Evolutionary conservation across 2,329 filamentous ascomycete species (phyloP).

Genomic region (Blastomyces percursus): DNA sequence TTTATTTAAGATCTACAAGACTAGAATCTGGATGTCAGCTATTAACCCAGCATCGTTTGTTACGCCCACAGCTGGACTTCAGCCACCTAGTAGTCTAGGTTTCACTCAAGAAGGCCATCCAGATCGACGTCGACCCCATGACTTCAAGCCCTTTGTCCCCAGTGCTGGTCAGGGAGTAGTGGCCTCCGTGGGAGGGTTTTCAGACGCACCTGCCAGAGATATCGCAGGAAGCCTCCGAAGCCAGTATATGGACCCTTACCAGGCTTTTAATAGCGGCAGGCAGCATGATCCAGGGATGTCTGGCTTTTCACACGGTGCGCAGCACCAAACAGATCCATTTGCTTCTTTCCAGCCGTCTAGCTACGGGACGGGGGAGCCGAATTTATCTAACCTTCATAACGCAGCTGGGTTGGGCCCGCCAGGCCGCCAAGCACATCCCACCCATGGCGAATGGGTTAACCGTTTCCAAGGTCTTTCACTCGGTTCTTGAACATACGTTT

Average conservation of each 20-base stretch:
- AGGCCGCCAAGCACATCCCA: conserved; percentile 25
- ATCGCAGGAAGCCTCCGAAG: conserved; percentile 22
- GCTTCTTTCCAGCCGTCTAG: conserved; percentile 21
- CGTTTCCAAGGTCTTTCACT: conserved; percentile 63
- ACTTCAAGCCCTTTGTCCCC: conserved; percentile 21
- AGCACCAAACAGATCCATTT: conserved; percentile 28
- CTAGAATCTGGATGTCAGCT: conserved; percentile 98
- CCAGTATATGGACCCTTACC: conserved; percentile 29
- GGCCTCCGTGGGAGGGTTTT: conserved; percentile 11
- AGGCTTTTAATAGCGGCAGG: conserved; percentile 23
- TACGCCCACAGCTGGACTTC: conserved; percentile 60
- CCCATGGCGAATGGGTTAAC: conserved; percentile 48
- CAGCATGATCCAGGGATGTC: conserved; percentile 23
- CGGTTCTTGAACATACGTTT: conserved; percentile 38
- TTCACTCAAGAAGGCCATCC: conserved; percentile 32
- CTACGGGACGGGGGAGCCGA: conserved; percentile 32
- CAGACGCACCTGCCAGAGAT: conserved; percentile 18
- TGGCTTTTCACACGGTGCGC: conserved; percentile 19
- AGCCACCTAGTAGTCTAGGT: conserved; percentile 57
- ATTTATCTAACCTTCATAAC: conserved; percentile 23
- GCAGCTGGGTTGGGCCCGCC: conserved; percentile 21
- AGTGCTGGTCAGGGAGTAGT: conserved; percentile 13
- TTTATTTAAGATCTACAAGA: conserved; percentile 98
- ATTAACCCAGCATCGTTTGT: conserved; percentile 96
- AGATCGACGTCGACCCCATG: conserved; percentile 34